Percentiles rank a stretch among this genome's conserved stretches.
phyloP scores from a whole-genome alignment of 768 basidiomycete genomes.

The Coprinopsis cinerea region DNA sequence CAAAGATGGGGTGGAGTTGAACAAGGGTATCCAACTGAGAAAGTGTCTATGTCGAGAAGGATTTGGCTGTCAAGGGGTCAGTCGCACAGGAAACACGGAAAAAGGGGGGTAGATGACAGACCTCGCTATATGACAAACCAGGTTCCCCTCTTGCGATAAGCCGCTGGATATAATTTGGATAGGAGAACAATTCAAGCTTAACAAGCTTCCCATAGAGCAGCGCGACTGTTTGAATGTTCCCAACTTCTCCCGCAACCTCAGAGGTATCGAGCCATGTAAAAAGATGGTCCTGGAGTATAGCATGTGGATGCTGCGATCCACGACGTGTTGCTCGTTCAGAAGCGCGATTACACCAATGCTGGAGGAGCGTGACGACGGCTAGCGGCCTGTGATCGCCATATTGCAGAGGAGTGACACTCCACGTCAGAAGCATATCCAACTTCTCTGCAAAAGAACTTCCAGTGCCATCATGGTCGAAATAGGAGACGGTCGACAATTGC shows the following conservation, averaged over 20 bases:
- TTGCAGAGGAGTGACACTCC: constrained; percentile 76
- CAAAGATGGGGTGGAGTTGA: constrained; percentile 51
- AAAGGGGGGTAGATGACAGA: constrained; percentile 23
- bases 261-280: constrained; percentile 79
- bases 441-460: constrained; percentile 55
- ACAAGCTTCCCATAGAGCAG: constrained; percentile 69
- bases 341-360: constrained; percentile 53
- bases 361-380: constrained; percentile 65
- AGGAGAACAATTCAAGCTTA: constrained; percentile 66
- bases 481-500: constrained; percentile 49
- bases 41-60: constrained; percentile 65
- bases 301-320: constrained; percentile 52
- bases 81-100: not conserved
- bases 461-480: constrained; percentile 46
- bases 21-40: constrained; percentile 67
- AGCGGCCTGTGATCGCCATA: constrained; percentile 79
- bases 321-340: constrained; percentile 59
- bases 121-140: constrained; percentile 51
- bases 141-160: constrained; percentile 75
- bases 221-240: constrained; percentile 55
- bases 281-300: constrained; percentile 66
- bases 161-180: constrained; percentile 68
- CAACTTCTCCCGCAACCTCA: constrained; percentile 49
- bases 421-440: constrained; percentile 69
- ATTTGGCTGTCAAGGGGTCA: constrained; percentile 25